phyloP scores from a whole-genome alignment of 805 yeast species.

The Yamadazyma endophytica region DNA sequence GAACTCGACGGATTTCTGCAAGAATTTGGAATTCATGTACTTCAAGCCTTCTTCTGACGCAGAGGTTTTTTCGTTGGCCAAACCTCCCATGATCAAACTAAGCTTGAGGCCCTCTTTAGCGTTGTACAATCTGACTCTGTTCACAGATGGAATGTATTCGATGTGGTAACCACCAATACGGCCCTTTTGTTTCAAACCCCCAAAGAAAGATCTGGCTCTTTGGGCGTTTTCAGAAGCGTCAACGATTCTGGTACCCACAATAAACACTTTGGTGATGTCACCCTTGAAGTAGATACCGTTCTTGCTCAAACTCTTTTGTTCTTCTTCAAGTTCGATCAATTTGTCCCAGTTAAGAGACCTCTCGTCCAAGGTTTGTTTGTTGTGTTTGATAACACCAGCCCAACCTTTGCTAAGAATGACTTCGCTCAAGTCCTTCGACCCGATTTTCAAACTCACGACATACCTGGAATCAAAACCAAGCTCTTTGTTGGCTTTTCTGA shows the following conservation, averaged over 20 bases:
- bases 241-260: constrained; percentile 57
- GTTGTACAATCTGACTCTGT: constrained; percentile 59
- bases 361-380: constrained; percentile 63
- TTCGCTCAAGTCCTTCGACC: constrained; percentile 58
- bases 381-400: constrained; percentile 76
- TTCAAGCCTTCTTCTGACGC: constrained; percentile 49
- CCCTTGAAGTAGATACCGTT: constrained; percentile 57
- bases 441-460: constrained; percentile 54
- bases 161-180: constrained; percentile 59
- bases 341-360: constrained; percentile 76
- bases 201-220: constrained; percentile 70
- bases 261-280: constrained; percentile 43
- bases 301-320: constrained; percentile 48
- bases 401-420: constrained; percentile 59
- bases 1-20: constrained; percentile 72
- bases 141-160: constrained; percentile 67
- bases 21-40: constrained; percentile 48
- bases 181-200: constrained; percentile 63
- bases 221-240: constrained; percentile 75
- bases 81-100: constrained; percentile 73
- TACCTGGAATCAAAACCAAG: constrained; percentile 64
- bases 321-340: constrained; percentile 63
- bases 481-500: constrained; percentile 51
- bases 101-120: constrained; percentile 71
- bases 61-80: constrained; percentile 39